phyloP scores from a whole-genome alignment of 2,329 filamentous ascomycete genomes.

The Xylariales sp. region DNA sequence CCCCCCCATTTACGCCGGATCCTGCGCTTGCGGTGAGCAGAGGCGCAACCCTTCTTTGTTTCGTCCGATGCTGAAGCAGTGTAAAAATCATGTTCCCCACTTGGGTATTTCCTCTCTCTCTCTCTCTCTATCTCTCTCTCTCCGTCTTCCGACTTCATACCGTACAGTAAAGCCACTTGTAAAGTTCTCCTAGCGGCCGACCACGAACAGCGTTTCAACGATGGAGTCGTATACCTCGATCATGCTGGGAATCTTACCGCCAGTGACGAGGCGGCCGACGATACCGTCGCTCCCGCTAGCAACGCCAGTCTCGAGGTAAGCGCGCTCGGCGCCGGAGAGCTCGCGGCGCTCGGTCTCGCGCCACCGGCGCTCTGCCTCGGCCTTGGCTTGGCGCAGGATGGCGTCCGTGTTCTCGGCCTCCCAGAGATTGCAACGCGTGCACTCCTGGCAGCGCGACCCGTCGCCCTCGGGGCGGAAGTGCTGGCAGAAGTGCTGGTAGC shows the following conservation, averaged over 20 bases:
- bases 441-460: constrained; percentile 66
- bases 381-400: constrained; percentile 63
- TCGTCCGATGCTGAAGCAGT: no score
- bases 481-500: constrained; percentile 93
- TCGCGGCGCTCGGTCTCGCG: constrained; percentile 58
- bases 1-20: no score
- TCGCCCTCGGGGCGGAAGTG: constrained; percentile 85
- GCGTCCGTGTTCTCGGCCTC: constrained; percentile 70
- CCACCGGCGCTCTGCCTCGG: constrained; percentile 70
- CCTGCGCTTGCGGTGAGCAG: no score
- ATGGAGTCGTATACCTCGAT: constrained; percentile 25
- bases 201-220: constrained; percentile 21
- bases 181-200: no score
- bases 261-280: constrained; percentile 11
- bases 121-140: no score
- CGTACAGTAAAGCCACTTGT: no score
- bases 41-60: no score
- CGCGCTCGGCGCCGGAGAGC: constrained; percentile 49
- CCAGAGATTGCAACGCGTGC: constrained; percentile 75
- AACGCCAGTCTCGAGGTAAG: constrained; percentile 51
- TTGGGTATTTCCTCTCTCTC: no score
- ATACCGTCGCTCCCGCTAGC: constrained; percentile 13
- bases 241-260: constrained; percentile 18
- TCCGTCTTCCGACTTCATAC: no score
- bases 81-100: no score